Evolutionary conservation across 768 basidiomycete species (phyloP).

Genomic region (Russula compacta): DNA sequence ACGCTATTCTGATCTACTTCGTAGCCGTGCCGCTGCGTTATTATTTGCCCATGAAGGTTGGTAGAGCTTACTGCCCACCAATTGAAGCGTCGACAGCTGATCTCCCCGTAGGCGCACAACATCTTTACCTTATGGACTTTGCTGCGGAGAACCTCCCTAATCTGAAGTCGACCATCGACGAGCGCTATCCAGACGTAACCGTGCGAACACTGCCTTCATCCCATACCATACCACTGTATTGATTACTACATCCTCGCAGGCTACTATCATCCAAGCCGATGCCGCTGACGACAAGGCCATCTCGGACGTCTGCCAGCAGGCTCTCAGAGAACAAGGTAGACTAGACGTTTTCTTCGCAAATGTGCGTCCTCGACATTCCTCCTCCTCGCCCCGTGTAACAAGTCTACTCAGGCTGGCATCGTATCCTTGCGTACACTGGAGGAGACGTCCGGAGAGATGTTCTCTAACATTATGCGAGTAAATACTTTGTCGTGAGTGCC

Average conservation of each 20-base stretch:
- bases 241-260: conserved; percentile 35
- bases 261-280: conserved; percentile 70
- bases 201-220: conserved; percentile 31
- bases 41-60: conserved; percentile 75
- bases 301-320: conserved; percentile 56
- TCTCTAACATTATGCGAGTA: conserved; percentile 69
- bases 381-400: not conserved
- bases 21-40: conserved; percentile 61
- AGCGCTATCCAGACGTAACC: conserved; percentile 69
- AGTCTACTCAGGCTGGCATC: conserved; percentile 52
- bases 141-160: conserved; percentile 57
- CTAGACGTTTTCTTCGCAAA: conserved; percentile 96
- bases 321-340: conserved; percentile 70
- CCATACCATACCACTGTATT: not conserved
- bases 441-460: conserved; percentile 51
- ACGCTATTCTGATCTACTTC: not conserved
- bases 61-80: not conserved
- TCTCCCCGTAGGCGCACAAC: conserved; percentile 50
- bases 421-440: conserved; percentile 37
- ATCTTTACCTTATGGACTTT: conserved; percentile 71
- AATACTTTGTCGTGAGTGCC: conserved; percentile 53
- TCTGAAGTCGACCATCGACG: conserved; percentile 58
- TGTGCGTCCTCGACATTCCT: conserved; percentile 34
- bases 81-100: not conserved
- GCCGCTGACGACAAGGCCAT: conserved; percentile 74